Base-by-base conservation (phyloP, 768 basidiomycete species). In the Suillus plorans region DNA sequence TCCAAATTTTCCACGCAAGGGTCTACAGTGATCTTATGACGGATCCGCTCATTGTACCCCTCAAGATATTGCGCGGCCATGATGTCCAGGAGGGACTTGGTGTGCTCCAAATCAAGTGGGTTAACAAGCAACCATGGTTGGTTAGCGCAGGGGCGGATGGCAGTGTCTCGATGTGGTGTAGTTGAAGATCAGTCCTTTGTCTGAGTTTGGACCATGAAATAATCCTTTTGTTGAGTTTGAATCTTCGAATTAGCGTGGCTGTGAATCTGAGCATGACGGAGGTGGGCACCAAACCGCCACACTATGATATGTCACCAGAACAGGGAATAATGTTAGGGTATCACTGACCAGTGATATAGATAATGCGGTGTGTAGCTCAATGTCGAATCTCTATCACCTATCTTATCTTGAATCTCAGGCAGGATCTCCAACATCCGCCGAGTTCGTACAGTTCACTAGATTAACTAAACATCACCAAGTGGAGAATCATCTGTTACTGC, bases 21-120 rank as follows among this genome's bases (percentile, higher is more conserved):
- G 92, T 99, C 53, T 99, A 92, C 80, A 91, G 87, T 72, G 97
- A 99, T 76, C 84, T 98, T 55, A 91, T 97, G 88, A 96, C 93
- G 53, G 97, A 99, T 78, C 97, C 97, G 39, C 82, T 99, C 64
- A 98, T 99, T 70, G 97, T 99, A 1, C 97, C 97, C 22, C 81
- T 99, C 72, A 99, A 99, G 79, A 97, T 99, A 61, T 83, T 99
- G 55, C 84, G 92, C 41, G 97, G 96, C n/a, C 97, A 99, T 76
- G 81, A 85, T 53, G 79, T 98, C 62, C 85, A 79, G 65, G 94
- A 96, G 37, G 92, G 91, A 1, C 84, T 99, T 28, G 97, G 97
- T 45, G 96, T 98, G 61, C 82, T 99, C 64, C 92, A 95, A 72
- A 81, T 96, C 64, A 88, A 84, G 74, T 99, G 97, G 97, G 91